Conservation (phyloP, 768 basidiomycete species). For the Phlebiopsis gigantea region DNA sequence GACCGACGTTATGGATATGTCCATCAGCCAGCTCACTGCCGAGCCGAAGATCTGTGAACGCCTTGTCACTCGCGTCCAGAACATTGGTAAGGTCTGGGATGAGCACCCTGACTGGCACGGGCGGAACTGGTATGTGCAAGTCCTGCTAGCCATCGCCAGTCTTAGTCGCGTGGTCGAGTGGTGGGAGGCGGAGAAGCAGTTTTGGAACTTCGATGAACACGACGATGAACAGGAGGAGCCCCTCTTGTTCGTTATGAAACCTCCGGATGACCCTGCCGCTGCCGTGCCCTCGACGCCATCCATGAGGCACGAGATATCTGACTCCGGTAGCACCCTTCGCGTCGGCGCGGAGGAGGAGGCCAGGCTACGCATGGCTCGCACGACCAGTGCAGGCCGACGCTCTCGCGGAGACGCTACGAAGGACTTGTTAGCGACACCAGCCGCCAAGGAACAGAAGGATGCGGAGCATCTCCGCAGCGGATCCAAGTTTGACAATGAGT, state of each 20-base stretch:
- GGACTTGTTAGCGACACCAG: neutral
- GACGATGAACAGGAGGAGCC: constrained; percentile 90
- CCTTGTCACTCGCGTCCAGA: constrained; percentile 86
- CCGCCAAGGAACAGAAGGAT: constrained; percentile 29
- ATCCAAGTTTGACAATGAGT: constrained; percentile 63
- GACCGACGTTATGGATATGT: constrained; percentile 90
- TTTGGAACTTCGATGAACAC: constrained; percentile 97
- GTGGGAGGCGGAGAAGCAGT: constrained; percentile 99
- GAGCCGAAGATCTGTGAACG: constrained; percentile 81
- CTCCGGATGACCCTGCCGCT: constrained; percentile 55
- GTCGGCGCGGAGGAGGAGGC: constrained; percentile 51
- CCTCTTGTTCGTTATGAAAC: constrained; percentile 89
- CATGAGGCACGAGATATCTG: constrained; percentile 27
- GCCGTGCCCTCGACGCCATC: constrained; percentile 35
- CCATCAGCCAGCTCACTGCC: constrained; percentile 77
- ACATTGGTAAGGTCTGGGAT: constrained; percentile 93
- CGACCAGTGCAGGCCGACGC: constrained; percentile 46
- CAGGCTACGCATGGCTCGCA: constrained; percentile 42
- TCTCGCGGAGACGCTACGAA: constrained; percentile 50
- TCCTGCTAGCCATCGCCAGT: constrained; percentile 91
- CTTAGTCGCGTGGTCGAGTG: constrained; percentile 96
- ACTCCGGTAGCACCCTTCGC: constrained; percentile 36
- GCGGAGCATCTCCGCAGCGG: constrained; percentile 14
- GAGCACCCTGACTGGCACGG: constrained; percentile 98
- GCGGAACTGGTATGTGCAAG: constrained; percentile 96